Conservation (phyloP, 305 asterid species). For the Plantago coronopus region DNA sequence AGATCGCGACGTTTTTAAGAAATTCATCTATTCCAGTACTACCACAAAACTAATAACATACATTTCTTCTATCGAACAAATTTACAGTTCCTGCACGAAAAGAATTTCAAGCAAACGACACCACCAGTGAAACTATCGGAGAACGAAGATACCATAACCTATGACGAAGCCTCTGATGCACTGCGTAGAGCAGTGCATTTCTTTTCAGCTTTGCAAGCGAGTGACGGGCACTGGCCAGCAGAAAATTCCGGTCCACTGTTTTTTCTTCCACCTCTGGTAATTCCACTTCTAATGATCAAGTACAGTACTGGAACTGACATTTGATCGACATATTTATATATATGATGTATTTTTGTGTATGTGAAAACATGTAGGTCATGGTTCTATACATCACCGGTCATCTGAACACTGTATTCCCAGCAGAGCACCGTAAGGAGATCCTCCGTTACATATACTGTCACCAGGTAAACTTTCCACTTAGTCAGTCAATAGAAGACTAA, state of each 20-base stretch:
- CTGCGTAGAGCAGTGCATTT: conserved; percentile 61
- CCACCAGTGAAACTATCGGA: conserved; percentile 62
- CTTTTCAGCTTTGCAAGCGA: conserved; percentile 77
- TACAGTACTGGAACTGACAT: too few species aligned
- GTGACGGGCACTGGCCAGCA: conserved; percentile 95
- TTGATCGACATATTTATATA: conserved; percentile 3
- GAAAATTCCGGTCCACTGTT: conserved; percentile 83
- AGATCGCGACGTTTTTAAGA: too few species aligned
- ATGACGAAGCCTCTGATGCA: conserved; percentile 50
- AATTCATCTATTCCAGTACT: too few species aligned
- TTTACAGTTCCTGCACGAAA: conserved; percentile 61
- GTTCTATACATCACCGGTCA: conserved; percentile 74
- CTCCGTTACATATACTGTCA: conserved; percentile 84
- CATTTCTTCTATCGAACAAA: too few species aligned
- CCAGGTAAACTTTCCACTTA: conserved; percentile 41
- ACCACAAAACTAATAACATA: too few species aligned
- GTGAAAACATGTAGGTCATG: conserved; percentile 57
- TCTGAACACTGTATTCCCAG: conserved; percentile 63
- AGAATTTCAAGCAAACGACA: conserved; percentile 66
- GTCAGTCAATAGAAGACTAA: too few species aligned
- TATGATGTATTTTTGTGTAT: too few species aligned
- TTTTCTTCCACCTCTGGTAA: conserved; percentile 82
- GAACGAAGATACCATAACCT: conserved; percentile 47
- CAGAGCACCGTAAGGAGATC: conserved; percentile 69
- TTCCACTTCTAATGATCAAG: background rate